A percentile compares a stretch with the other conserved stretches of the same genome.
These are phyloP conservation scores for Picea glauca DNA, from an alignment of 75 land plant species.

Conservation along the genomic window DNA sequence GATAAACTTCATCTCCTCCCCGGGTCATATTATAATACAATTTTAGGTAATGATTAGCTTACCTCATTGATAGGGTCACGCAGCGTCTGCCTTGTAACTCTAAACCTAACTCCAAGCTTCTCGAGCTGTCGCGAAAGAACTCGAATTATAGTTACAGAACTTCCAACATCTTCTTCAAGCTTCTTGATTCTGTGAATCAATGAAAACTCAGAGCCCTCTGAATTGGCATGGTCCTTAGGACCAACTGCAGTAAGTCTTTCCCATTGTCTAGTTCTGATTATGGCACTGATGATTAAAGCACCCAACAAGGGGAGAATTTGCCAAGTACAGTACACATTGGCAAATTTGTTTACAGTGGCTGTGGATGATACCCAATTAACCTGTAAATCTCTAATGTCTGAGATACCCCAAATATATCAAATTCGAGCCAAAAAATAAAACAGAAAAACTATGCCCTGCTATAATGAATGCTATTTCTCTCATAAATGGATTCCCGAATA, in stretches of 20 bases:
- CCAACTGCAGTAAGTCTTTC: slow-evolving; percentile 19
- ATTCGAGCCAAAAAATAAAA: background rate
- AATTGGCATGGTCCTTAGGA: background rate
- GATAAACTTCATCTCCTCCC: background rate
- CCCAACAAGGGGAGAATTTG: slow-evolving; percentile 40
- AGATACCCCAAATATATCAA: background rate
- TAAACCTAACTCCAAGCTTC: slow-evolving; percentile 88
- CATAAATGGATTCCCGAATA: background rate
- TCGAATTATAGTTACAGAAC: slow-evolving; percentile 45
- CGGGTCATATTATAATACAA: background rate
- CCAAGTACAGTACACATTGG: slow-evolving; percentile 25
- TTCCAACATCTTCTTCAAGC: slow-evolving; percentile 71
- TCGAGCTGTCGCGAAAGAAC: slow-evolving; percentile 82
- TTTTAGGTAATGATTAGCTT: background rate
- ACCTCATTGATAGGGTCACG: slow-evolving; percentile 90
- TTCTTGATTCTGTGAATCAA: slow-evolving; percentile 66
- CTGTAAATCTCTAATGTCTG: background rate
- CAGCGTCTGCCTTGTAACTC: slow-evolving; percentile 69
- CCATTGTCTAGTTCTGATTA: slow-evolving; percentile 58
- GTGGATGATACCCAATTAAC: slow-evolving; percentile 4
- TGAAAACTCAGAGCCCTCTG: slow-evolving; percentile 25
- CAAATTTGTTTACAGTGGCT: background rate
- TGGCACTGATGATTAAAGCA: slow-evolving; percentile 46
- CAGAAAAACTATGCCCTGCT: background rate
- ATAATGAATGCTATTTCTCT: background rate